A percentile compares a stretch with the other conserved stretches of the same genome.
Evolutionary conservation across 164 flowering plant genomes (phyloP).

Genomic region (Sedum album): DNA sequence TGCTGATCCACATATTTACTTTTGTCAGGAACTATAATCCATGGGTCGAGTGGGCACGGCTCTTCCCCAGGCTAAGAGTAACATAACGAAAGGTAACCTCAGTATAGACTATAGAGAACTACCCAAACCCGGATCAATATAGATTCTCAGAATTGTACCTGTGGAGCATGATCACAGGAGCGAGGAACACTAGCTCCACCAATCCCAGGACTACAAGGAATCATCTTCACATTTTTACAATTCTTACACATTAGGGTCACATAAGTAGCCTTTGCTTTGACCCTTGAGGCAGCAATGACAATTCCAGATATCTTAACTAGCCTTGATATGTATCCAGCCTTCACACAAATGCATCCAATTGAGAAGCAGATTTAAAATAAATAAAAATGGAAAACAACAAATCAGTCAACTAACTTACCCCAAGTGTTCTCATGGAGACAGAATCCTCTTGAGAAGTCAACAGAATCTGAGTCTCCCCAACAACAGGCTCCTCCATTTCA

Average conservation of each 20-base stretch:
- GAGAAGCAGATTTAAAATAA: background rate
- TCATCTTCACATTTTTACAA: constrained; percentile 57
- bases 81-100: no score
- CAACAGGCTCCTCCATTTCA: constrained; percentile 74
- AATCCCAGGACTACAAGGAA: constrained; percentile 94
- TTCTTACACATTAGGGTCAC: constrained; percentile 84
- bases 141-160: constrained; percentile 31
- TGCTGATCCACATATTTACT: constrained; percentile 99
- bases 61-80: constrained; percentile 69
- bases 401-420: constrained; percentile 61
- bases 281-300: constrained; percentile 89
- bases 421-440: constrained; percentile 70
- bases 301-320: constrained; percentile 91
- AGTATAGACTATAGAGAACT: no score
- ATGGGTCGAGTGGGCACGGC: constrained; percentile 91
- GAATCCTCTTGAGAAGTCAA: constrained; percentile 80
- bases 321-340: constrained; percentile 79
- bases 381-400: background rate
- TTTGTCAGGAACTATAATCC: constrained; percentile 90
- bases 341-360: constrained; percentile 3
- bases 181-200: constrained; percentile 98
- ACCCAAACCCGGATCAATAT: background rate
- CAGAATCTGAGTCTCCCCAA: constrained; percentile 76
- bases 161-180: constrained; percentile 82
- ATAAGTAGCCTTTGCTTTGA: constrained; percentile 96